Base-by-base conservation (phyloP, 306 rosid genomes). In the Citrullus mucosospermus region DNA sequence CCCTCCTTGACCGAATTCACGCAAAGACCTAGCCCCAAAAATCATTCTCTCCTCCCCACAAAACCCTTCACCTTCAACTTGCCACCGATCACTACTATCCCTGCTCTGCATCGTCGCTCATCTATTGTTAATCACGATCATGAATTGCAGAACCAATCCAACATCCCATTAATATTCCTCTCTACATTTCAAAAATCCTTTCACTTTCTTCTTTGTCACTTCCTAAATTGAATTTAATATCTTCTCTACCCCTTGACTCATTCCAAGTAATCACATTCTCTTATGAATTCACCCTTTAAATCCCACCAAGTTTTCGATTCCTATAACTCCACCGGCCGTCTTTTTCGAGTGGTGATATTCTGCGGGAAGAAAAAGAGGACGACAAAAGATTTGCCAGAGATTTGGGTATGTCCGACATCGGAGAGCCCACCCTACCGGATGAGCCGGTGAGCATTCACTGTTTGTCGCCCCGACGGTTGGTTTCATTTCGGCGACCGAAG, bases 271-370 rank as follows among this genome's bases (percentile, higher is more conserved):
- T n/a, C n/a, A n/a, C 39, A 12, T 59, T 59, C 80, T 9, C 71
- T 34, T 30, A 80, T 75, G 32, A 72, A 38, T 7, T 60, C 54
- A 69, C 59, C 72, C 86, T 86, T 75, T 71, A 85, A 87, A 86
- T 50, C 83, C 86, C 81, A 16, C 34, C 1, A 60, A 58, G 14
- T 12, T 32, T 32, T 70, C 60, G 43, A 72, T 30, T 66, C 17
- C 46, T 25, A n/a, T 78, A 41, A 85, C 25, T 56, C 38, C 48
- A 74, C 65, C 39, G 82, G 67, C 75, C 91, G 30, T 16, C 14
- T 25, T 53, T 34, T 92, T 75, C 88, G 91, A 4, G 70, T 92
- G 9, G 90, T 89, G 95, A 90, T 79, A 87, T 94, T 59, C 90
- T 91, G 25, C 79, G 78, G 41, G 68, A 43, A 65, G 85, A 74